Conservation (phyloP, 73 alveolate species). For the Symbiodinium natans region DNA sequence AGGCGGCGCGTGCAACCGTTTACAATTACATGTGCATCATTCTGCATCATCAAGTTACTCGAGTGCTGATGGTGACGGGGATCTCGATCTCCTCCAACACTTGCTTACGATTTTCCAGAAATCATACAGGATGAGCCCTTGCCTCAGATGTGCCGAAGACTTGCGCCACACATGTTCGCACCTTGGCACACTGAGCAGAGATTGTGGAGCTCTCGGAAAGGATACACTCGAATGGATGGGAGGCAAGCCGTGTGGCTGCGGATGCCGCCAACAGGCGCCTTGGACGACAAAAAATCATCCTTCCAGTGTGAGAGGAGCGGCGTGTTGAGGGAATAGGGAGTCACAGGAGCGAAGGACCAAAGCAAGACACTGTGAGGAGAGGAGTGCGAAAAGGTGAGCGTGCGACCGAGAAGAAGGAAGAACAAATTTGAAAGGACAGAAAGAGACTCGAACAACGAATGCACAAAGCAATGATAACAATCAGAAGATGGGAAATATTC, state of each 20-base stretch:
- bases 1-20: no score
- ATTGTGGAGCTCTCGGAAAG: no score
- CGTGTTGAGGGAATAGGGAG: background rate
- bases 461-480: no score
- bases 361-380: no score
- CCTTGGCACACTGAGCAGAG: background rate
- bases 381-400: background rate
- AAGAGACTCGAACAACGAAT: no score
- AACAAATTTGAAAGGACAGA: background rate
- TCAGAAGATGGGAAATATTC: no score
- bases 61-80: background rate
- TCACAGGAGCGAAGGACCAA: background rate
- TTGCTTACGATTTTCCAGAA: no score
- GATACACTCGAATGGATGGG: no score
- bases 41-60: no score
- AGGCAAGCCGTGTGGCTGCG: background rate
- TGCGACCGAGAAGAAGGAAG: background rate
- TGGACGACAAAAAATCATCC: background rate
- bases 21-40: no score
- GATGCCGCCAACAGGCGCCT: constrained; percentile 8
- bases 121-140: no score
- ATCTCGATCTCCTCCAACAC: background rate
- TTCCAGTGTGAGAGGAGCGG: no score
- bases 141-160: constrained; percentile 8
- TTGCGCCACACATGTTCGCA: background rate